Base-by-base conservation (phyloP, 2,329 filamentous ascomycete species). In the Ophiobolus disseminans region DNA sequence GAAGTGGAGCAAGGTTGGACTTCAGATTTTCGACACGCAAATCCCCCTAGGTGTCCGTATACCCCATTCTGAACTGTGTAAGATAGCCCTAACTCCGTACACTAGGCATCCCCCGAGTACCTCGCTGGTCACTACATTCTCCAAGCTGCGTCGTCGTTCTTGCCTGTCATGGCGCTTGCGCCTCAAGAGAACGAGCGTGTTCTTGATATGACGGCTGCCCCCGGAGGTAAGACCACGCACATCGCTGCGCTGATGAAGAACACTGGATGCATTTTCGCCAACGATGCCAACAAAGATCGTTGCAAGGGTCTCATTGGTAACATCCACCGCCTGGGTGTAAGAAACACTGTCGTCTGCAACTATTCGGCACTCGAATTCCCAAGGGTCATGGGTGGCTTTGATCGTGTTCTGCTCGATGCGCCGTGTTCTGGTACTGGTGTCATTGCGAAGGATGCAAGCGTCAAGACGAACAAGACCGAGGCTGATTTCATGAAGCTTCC, bases 401-500 rank as follows among this genome's bases (percentile, higher is more conserved):
- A 99, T 74, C 85, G 94, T 55, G 91, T 99, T 5, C 78, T 97
- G 36, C 88, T 97, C 49, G 92, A 99, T 76, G 92, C 91, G 1
- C 94, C 94, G 4, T 97, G 94, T 78, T 96, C 92, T 3, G 93
- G 94, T 62, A 99, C 94, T 1, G 94, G 94, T 65, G 94, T 99
- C 68, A 99, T 99, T 60, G 89, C 91, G 56, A 99, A 99, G 79
- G 94, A 99, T 75, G 85, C 93, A 23, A 91, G 88, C 58, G 91
- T 99, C 62, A 99, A 99, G 82, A 97, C 93, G 45, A 97, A 97
- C 80, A 97, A 97, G 81, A 95, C 90, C 9, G 91, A 96, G 71
- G 88, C 87, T 58, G 94, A 99, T 74, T 99, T 99, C 79, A 84
- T 97, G 74, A 86, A 88, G 67, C 84, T 99, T 42, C 92, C 94